These are phyloP conservation scores for Fusarium udum DNA, from an alignment of 2,329 filamentous ascomycete species.

Conservation along the genomic window DNA sequence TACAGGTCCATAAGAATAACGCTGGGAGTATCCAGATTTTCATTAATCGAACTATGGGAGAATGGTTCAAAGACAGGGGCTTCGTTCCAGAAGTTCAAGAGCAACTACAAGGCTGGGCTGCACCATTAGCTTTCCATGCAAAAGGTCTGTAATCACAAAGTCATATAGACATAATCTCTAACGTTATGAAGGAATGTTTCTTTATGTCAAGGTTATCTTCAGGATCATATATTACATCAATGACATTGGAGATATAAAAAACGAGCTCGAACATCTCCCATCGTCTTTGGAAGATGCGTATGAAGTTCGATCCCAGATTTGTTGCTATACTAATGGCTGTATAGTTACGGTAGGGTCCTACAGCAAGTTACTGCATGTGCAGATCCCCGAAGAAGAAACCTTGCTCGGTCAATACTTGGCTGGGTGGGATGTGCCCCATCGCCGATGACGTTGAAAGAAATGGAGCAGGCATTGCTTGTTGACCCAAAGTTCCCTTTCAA, in stretches of 20 bases:
- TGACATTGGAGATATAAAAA: fast-evolving
- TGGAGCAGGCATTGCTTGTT: neutral
- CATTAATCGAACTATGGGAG: fast-evolving
- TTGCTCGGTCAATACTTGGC: neutral
- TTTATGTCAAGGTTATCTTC: neutral
- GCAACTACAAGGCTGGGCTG: neutral
- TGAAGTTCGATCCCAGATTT: fast-evolving
- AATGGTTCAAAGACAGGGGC: fast-evolving
- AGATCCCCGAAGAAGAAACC: fast-evolving
- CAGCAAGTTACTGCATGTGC: fast-evolving
- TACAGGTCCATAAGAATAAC: neutral
- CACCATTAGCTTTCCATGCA: fast-evolving
- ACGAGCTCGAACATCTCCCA: fast-evolving
- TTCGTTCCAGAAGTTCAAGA: fast-evolving
- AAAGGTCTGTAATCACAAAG: neutral
- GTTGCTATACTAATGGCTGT: fast-evolving
- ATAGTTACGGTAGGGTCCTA: neutral
- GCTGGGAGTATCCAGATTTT: fast-evolving
- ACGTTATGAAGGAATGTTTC: neutral
- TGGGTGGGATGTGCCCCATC: neutral
- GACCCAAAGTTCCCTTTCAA: fast-evolving
- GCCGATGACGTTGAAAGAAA: fast-evolving
- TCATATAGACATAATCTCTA: neutral
- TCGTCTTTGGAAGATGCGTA: neutral
- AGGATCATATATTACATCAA: neutral